Percentiles rank a stretch among this genome's conserved stretches.
Evolutionary conservation across 2,329 filamentous ascomycete species (phyloP).

Genomic region (Clarireedia monteithiana): DNA sequence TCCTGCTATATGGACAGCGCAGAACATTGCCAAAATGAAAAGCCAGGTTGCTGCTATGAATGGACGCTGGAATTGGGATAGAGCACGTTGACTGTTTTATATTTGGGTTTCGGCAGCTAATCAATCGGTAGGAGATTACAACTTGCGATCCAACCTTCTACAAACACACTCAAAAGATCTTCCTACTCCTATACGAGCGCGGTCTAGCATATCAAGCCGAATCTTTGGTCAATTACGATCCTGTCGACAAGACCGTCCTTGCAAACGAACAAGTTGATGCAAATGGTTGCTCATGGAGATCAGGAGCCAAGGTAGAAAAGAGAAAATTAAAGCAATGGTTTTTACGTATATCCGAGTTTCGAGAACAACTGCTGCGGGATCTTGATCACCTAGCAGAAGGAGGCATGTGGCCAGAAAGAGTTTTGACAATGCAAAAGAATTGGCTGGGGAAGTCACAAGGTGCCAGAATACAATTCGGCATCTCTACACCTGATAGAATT

Average conservation of each 20-base stretch:
- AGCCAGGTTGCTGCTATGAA: conserved; percentile 72
- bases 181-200: conserved; percentile 65
- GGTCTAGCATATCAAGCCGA: conserved; percentile 78
- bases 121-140: conserved; percentile 58
- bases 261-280: conserved; percentile 92
- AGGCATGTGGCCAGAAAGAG: conserved; percentile 72
- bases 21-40: conserved; percentile 82
- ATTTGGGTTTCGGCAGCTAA: conserved; percentile 10
- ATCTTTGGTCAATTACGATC: conserved; percentile 84
- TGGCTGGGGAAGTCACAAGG: conserved; percentile 80
- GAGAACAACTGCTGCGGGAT: conserved; percentile 63
- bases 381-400: conserved; percentile 56
- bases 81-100: conserved; percentile 45
- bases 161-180: conserved; percentile 81
- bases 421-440: conserved; percentile 75
- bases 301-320: conserved; percentile 77
- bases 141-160: conserved; percentile 84
- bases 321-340: conserved; percentile 82
- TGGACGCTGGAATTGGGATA: conserved; percentile 74
- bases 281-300: conserved; percentile 79
- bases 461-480: conserved; percentile 62
- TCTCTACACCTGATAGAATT: conserved; percentile 33
- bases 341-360: conserved; percentile 72
- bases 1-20: conserved; percentile 69
- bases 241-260: conserved; percentile 79